phyloP scores from a whole-genome alignment of 1,284 basidiomycete species.

The Athelia psychrophila region DNA sequence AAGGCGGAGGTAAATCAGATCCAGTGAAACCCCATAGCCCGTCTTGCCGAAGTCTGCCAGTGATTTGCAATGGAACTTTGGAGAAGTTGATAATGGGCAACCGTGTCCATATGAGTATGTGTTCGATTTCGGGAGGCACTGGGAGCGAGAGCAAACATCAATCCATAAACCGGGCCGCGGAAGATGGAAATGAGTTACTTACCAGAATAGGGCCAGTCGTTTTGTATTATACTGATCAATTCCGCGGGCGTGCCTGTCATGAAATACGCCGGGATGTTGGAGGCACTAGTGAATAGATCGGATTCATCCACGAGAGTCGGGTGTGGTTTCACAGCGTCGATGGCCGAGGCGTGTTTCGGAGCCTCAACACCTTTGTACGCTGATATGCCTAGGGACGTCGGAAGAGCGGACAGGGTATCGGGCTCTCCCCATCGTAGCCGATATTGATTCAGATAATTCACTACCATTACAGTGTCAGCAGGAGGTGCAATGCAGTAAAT shows the following conservation, averaged over 20 bases:
- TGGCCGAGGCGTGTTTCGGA: background rate
- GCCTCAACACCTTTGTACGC: background rate
- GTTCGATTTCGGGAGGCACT: slow-evolving; percentile 75
- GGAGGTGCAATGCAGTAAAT: background rate
- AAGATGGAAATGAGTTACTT: slow-evolving; percentile 7
- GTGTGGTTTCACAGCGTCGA: background rate
- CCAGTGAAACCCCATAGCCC: slow-evolving; percentile 82
- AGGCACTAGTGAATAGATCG: background rate
- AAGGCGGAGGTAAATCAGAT: slow-evolving; percentile 50
- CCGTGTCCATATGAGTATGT: slow-evolving; percentile 73
- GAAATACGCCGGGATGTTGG: slow-evolving; percentile 52
- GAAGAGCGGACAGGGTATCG: slow-evolving; percentile 55
- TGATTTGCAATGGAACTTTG: slow-evolving; percentile 42
- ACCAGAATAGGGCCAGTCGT: slow-evolving; percentile 87
- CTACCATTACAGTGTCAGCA: background rate
- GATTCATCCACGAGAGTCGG: background rate
- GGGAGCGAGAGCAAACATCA: background rate
- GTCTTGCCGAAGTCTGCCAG: slow-evolving; percentile 57
- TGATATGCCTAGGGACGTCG: slow-evolving; percentile 36
- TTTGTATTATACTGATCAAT: slow-evolving; percentile 69
- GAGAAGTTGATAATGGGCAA: slow-evolving; percentile 63
- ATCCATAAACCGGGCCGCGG: too few relatives aligned
- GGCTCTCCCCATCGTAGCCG: slow-evolving; percentile 73
- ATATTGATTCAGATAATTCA: slow-evolving; percentile 17
- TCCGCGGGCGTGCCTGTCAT: slow-evolving; percentile 54